phyloP scores from a whole-genome alignment of 2,329 filamentous ascomycete species.

The Cytospora chrysosperma region DNA sequence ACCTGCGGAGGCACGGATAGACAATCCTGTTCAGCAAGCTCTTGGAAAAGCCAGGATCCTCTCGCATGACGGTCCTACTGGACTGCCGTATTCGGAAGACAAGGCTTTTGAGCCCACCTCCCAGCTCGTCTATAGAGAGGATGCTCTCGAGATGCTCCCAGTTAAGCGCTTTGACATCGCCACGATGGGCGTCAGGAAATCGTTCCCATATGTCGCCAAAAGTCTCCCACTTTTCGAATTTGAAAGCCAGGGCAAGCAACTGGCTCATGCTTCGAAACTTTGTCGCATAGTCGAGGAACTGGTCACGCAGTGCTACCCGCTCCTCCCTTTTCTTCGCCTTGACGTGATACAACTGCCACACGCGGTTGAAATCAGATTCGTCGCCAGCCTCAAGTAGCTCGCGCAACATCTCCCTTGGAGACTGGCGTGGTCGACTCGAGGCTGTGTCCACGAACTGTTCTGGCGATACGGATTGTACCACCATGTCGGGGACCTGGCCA shows the following conservation, averaged over 20 bases:
- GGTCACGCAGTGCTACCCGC: neutral
- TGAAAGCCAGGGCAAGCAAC: slow-evolving; percentile 16
- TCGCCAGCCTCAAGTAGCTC: neutral
- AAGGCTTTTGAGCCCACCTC: slow-evolving; percentile 5
- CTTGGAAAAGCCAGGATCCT: slow-evolving; percentile 5
- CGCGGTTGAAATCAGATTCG: neutral
- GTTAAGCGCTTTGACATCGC: slow-evolving; percentile 6
- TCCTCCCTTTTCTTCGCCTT: neutral
- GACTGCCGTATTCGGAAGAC: slow-evolving; percentile 1
- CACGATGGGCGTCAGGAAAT: slow-evolving; percentile 13
- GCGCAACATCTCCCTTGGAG: neutral
- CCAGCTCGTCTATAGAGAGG: slow-evolving; percentile 4
- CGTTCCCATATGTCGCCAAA: slow-evolving; percentile 17
- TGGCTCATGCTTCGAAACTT: slow-evolving; percentile 9
- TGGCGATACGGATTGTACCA: neutral
- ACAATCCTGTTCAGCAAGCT: slow-evolving; percentile 18
- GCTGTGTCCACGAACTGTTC: neutral
- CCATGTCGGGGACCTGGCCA: neutral
- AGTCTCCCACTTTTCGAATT: slow-evolving; percentile 7
- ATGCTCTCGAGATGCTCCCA: slow-evolving; percentile 13
- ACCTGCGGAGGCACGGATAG: slow-evolving; percentile 12
- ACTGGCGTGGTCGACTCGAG: neutral
- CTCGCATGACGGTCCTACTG: neutral
- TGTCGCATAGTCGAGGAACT: slow-evolving; percentile 18
- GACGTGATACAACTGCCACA: slow-evolving; percentile 17